Base-by-base conservation (phyloP, 2,329 filamentous ascomycete genomes). In the Diplocarpon mali region DNA sequence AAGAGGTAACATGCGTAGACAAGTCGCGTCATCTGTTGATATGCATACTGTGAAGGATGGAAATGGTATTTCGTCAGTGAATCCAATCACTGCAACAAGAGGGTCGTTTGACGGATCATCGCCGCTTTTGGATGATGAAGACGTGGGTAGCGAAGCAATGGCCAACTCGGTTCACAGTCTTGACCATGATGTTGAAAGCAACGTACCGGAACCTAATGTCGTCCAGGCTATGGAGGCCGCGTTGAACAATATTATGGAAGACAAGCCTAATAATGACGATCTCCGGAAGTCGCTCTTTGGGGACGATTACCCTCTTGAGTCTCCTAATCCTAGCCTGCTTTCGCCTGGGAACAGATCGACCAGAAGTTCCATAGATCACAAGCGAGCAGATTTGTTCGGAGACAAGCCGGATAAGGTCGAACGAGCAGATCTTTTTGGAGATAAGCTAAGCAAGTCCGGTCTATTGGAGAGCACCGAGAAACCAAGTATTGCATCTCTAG, bases 211-310 rank as follows among this genome's bases (percentile, higher is more conserved):
- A 57, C 84, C 76, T 0, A 76, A 82, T 48, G 83, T 95, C 24
- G 88, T 98, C 5, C 79, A 93, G 64, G 90, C 87, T 3, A 90
- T 98, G 75, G 89, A 96, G 62, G 79, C 85, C 53, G 92, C 89
- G 13, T 70, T 98, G 39, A 94, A 84, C 53, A 85, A 89, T 52
- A 98, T 98, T 50, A 84, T 98, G 70, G 87, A 87, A 53, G 80
- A 88, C 53, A 77, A 83, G 38, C 78, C 83, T 40, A 77, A 76
- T 15, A 72, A 76, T 1, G 78, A 81, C 53, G 79, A 81, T 52
- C 63, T 82, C 13, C 69, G 78, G 34, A 75, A 75, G 13, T 85
- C 83, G 0, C 64, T 89, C 0, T 86, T 89, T 60, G 72, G 72
- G 2, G 65, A 72, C 11, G 72, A 75, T 3, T 69, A 56, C 7